Conservation (phyloP, 371 early-diverging fungal species). For the Rhizopus stolonifer region DNA sequence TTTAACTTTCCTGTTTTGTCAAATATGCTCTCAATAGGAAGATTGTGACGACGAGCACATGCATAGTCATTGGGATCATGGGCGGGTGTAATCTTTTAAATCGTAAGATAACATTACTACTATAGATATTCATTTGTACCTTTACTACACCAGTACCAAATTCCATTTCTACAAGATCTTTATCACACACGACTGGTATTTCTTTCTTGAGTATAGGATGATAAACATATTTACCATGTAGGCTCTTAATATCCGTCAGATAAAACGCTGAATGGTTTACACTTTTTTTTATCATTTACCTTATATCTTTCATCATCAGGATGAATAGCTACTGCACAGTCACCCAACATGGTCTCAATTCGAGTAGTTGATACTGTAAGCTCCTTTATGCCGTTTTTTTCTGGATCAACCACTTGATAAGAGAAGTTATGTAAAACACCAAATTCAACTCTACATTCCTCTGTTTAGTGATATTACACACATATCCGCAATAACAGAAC, state of each 20-base stretch:
- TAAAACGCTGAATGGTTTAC: background rate
- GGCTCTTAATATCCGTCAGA: conserved; percentile 38
- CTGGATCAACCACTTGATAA: conserved; percentile 61
- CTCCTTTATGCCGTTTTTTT: conserved; percentile 51
- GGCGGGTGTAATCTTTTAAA: conserved; percentile 87
- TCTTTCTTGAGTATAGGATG: conserved; percentile 84
- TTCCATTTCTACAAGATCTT: conserved; percentile 85
- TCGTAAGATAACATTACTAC: background rate
- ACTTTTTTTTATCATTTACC: conserved; percentile 18
- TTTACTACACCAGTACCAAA: conserved; percentile 99
- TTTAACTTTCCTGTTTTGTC: conserved; percentile 82
- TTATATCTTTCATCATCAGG: conserved; percentile 87
- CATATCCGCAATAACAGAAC: background rate
- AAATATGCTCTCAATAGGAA: conserved; percentile 82
- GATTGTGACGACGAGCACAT: conserved; percentile 83
- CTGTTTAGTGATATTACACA: background rate
- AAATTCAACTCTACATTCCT: conserved; percentile 70
- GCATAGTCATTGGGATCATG: conserved; percentile 97
- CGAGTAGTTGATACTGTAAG: conserved; percentile 97
- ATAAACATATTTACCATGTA: conserved; percentile 79
- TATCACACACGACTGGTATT: conserved; percentile 90
- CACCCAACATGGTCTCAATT: conserved; percentile 99
- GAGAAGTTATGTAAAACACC: conserved; percentile 72
- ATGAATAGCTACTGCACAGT: conserved; percentile 96
- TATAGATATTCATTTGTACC: conserved; percentile 35